Conservation (phyloP, 177 flowering plant genomes). For the Tripterygium wilfordii region DNA sequence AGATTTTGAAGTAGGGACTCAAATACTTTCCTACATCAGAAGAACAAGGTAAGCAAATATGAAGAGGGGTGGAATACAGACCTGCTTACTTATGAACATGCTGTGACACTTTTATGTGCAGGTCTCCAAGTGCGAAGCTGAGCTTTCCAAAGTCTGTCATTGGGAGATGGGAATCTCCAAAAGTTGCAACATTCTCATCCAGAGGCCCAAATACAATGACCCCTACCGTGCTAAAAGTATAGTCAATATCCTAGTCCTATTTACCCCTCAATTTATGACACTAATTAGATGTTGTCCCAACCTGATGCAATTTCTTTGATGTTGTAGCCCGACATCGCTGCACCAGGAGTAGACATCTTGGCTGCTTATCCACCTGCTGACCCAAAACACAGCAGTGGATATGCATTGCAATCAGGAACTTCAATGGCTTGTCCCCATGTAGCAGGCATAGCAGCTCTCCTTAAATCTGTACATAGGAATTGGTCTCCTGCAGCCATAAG, state of each 20-base stretch:
- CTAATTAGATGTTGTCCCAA: too few species aligned
- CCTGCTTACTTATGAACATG: background rate
- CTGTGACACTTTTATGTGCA: slow-evolving; percentile 1
- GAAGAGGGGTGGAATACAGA: background rate
- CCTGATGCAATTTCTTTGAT: background rate
- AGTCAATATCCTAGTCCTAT: background rate
- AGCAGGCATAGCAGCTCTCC: slow-evolving; percentile 35
- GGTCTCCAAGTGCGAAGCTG: slow-evolving; percentile 32
- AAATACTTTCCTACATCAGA: slow-evolving; percentile 34
- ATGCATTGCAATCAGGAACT: slow-evolving; percentile 36
- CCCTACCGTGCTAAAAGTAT: slow-evolving; percentile 42
- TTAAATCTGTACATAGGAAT: slow-evolving; percentile 31
- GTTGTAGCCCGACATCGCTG: slow-evolving; percentile 23
- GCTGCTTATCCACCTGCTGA: slow-evolving; percentile 13
- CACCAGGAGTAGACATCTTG: slow-evolving; percentile 25
- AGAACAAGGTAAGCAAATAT: slow-evolving; percentile 12
- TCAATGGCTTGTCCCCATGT: slow-evolving; percentile 56
- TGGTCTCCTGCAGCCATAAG: slow-evolving; percentile 62
- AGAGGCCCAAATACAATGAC: slow-evolving; percentile 44
- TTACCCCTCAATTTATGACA: too few species aligned
- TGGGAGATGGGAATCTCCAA: slow-evolving; percentile 26
- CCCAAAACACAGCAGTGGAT: slow-evolving; percentile 1
- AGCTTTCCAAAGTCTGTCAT: slow-evolving; percentile 21
- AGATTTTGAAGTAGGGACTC: slow-evolving; percentile 32
- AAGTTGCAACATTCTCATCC: slow-evolving; percentile 45